Evolutionary conservation across 495 filamentous ascomycete species (phyloP).

Genomic region (Aspergillus incahuasiensis): DNA sequence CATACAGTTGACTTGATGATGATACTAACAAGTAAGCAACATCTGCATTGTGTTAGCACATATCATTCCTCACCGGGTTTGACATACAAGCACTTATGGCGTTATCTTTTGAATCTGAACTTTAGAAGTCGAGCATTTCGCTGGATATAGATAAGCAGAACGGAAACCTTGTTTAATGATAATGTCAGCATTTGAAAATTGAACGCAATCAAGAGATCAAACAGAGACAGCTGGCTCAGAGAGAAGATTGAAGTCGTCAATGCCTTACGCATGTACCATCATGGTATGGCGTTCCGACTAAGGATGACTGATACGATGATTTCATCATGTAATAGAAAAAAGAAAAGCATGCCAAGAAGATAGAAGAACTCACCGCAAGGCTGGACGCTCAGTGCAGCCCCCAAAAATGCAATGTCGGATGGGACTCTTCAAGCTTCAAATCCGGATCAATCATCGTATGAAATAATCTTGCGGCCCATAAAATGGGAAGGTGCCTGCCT

Average conservation of each 20-base stretch:
- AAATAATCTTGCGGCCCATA: slow-evolving; percentile 33
- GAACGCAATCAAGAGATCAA: neutral
- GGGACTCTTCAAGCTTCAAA: neutral
- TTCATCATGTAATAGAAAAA: slow-evolving; percentile 32
- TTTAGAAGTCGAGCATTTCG: neutral
- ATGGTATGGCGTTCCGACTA: slow-evolving; percentile 46
- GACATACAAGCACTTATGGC: neutral
- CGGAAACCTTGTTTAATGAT: neutral
- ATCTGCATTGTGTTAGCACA: neutral
- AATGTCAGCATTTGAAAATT: neutral
- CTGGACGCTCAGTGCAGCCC: neutral
- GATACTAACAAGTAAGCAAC: neutral
- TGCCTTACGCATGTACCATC: slow-evolving; percentile 34
- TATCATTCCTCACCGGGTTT: neutral
- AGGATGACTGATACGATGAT: slow-evolving; percentile 41
- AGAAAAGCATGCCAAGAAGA: neutral
- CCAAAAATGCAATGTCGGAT: neutral
- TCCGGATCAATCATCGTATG: slow-evolving; percentile 36
- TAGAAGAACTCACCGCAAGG: slow-evolving; percentile 1
- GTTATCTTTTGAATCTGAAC: neutral
- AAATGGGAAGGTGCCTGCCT: slow-evolving; percentile 8
- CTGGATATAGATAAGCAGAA: neutral
- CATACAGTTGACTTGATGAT: slow-evolving; percentile 5
- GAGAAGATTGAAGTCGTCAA: slow-evolving; percentile 39
- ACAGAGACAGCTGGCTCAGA: slow-evolving; percentile 21